These are phyloP conservation scores for Colletotrichum spinosum DNA, from an alignment of 2,329 filamentous ascomycete species.

Conservation along the genomic window DNA sequence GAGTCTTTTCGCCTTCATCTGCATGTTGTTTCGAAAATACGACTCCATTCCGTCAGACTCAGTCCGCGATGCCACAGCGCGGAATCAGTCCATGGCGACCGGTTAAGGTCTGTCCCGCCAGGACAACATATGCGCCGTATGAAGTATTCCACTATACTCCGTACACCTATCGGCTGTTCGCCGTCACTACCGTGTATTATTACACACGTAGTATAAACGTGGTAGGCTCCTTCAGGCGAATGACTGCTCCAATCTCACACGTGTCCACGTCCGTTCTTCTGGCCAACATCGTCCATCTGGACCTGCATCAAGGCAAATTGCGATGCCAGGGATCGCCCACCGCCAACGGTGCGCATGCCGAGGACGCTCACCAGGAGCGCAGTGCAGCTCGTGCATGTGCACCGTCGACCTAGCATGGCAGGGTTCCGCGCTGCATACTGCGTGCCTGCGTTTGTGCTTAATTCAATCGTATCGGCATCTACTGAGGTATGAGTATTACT, in stretches of 20 bases:
- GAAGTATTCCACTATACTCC: not conserved
- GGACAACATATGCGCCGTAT: not conserved
- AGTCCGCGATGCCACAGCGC: too few species aligned
- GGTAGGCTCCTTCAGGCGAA: too few species aligned
- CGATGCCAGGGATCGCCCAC: constrained; percentile 19
- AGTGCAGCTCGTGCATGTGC: constrained; percentile 6
- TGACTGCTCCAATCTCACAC: too few species aligned
- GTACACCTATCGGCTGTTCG: not conserved
- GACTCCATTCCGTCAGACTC: not conserved
- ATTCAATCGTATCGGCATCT: constrained; percentile 1
- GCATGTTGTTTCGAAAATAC: constrained; percentile 22
- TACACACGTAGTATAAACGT: not conserved
- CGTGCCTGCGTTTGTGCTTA: not conserved
- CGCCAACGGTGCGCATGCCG: constrained; percentile 2
- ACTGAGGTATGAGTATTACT: too few species aligned
- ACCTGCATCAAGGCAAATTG: constrained; percentile 19
- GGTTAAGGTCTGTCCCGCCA: not conserved
- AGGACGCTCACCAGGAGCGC: constrained; percentile 2
- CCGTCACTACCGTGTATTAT: not conserved
- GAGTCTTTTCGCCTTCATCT: constrained; percentile 4
- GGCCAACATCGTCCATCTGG: constrained; percentile 2
- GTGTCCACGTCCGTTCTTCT: not conserved
- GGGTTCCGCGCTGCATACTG: not conserved
- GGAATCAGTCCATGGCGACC: not conserved
- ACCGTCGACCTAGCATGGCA: not conserved